Conservation (phyloP, 2,329 filamentous ascomycete species). For the Dendrostoma leiphaemia region DNA sequence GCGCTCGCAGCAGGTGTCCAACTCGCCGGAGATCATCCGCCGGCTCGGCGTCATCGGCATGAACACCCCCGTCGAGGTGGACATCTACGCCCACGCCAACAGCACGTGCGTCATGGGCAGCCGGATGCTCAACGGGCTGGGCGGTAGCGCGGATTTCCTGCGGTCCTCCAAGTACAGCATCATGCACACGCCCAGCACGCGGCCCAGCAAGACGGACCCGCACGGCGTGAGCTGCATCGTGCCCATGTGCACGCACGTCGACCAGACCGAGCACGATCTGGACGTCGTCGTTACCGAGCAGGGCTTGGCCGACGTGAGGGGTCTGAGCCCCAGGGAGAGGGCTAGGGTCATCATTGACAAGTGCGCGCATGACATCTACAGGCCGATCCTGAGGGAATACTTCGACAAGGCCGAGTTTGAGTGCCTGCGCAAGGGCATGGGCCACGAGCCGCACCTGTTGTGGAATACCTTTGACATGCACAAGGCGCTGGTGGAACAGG, state of each 20-base stretch:
- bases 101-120: conserved; percentile 85
- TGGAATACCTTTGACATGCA: conserved; percentile 91
- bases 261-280: conserved; percentile 90
- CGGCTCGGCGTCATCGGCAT: conserved; percentile 86
- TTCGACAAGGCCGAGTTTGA: conserved; percentile 84
- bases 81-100: conserved; percentile 94
- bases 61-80: conserved; percentile 93
- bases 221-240: conserved; percentile 83
- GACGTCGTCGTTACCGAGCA: conserved; percentile 78
- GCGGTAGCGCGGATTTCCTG: conserved; percentile 79
- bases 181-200: conserved; percentile 86
- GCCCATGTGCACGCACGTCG: conserved; percentile 90
- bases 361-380: conserved; percentile 82
- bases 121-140: conserved; percentile 83
- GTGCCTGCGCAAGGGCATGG: conserved; percentile 82
- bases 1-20: conserved; percentile 83
- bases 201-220: conserved; percentile 79
- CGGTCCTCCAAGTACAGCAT: conserved; percentile 79
- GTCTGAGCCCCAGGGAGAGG: conserved; percentile 74
- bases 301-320: conserved; percentile 82
- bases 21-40: conserved; percentile 87
- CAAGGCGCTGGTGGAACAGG: conserved; percentile 75
- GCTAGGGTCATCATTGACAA: conserved; percentile 83
- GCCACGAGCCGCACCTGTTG: conserved; percentile 84
- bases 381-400: conserved; percentile 78